Percentiles rank a stretch among this genome's conserved stretches.
Evolutionary conservation across 805 yeast genomes (phyloP).

Genomic region (Suhomyces prunicola): DNA sequence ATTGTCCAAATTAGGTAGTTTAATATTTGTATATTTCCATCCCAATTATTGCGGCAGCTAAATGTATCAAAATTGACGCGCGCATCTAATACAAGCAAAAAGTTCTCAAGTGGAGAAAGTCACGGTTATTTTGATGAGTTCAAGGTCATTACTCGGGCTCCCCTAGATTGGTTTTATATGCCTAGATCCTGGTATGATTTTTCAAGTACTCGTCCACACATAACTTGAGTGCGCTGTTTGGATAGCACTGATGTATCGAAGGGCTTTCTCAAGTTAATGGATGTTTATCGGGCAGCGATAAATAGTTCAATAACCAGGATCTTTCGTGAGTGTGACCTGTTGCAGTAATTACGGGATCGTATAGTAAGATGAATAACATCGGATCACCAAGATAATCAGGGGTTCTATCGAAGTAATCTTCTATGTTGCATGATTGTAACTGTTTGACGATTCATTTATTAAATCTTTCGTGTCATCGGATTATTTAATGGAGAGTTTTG

Average conservation of each 20-base stretch:
- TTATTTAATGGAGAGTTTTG: constrained; percentile 9
- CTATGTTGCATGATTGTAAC: not conserved
- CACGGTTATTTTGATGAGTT: not conserved
- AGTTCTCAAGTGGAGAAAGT: not conserved
- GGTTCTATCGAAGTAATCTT: constrained; percentile 2
- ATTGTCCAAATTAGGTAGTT: constrained; percentile 18
- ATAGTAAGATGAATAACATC: constrained; percentile 37
- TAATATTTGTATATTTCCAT: not conserved
- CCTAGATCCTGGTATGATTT: not conserved
- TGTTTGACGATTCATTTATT: constrained; percentile 7
- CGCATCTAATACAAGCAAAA: not conserved
- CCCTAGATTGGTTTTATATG: not conserved
- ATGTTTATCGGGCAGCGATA: constrained; percentile 31
- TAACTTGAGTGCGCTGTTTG: constrained; percentile 7
- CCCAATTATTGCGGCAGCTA: not conserved
- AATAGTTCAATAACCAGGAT: constrained; percentile 34
- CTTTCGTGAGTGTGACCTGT: constrained; percentile 43
- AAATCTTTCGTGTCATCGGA: constrained; percentile 7
- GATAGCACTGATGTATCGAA: constrained; percentile 9
- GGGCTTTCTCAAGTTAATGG: constrained; percentile 34
- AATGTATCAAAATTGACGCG: not conserved
- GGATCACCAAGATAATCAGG: constrained; percentile 41
- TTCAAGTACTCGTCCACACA: constrained; percentile 11
- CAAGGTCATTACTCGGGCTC: not conserved
- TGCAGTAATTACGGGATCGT: constrained; percentile 45